Base-by-base conservation (phyloP, 2,329 filamentous ascomycete genomes). In the Huntiella bhutanensis region DNA sequence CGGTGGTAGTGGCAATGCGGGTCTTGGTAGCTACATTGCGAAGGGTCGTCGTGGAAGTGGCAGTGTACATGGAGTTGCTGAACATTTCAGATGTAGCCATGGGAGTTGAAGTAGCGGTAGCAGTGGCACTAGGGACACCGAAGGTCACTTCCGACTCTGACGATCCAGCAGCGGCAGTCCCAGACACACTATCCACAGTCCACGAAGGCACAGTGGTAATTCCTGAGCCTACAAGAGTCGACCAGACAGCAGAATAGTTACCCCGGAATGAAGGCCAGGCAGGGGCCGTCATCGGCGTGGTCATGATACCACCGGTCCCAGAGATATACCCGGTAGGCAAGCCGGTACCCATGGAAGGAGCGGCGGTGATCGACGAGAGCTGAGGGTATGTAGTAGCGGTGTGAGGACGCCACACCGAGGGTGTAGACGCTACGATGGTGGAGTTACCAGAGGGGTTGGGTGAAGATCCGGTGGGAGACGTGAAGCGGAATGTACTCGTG, bases 171-270 rank as follows among this genome's bases (percentile, higher is more conserved):
- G 32, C 33, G 2, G 44, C 19, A 15, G 38, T 36, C 2, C n/a
- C 35, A 19, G 22, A 19, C 44, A 46, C 6, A 13, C 22, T 28
- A 28, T 28, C 22, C 6, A 8, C 22, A 7, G 22, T 28, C 22
- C 22, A 28, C 6, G 22, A 28, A 10, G 35, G n/a, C 4, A 19
- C 28, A 3, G 44, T 36, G 28, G 45, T 35, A 7, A 40, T 39
- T 13, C 33, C 36, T 3, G 45, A 34, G n/a, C 39, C 33, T 6
- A 13, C 33, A 4, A 49, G 33, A 7, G 37, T 38, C 6, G 39
- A 49, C 42, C 42, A 42, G 10, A 19, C 41, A 11, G 42, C 37
- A 15, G 47, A 49, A 40, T 37, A 42, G 33, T 49, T 49, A 8
- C 38, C 33, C 13, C 33, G 33, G 42, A 37, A 38, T 1, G 38